Evolutionary conservation across 768 basidiomycete species (phyloP), one percentile per base, ranked within the genome.

Genomic region (Tephrocybe sp.): DNA sequence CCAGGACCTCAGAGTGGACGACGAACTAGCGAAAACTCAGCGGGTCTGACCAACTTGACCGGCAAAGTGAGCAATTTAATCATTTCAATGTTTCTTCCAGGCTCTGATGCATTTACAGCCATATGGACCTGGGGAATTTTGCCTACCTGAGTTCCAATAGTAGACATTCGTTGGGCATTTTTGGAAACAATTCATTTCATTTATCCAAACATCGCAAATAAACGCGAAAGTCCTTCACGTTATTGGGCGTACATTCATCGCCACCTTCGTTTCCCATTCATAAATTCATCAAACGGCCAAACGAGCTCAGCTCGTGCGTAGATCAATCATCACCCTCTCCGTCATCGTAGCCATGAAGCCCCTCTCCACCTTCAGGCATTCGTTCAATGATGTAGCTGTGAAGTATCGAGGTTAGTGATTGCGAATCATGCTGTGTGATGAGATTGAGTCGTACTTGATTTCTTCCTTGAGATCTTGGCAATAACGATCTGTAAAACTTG

Each of bases 1-100:
- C 82, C 93, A n/a, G 97, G 96, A 15, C 96, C 96, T 42, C 96
- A 97, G 65, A 87, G 85, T 52, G 84, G 88, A 26, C 80, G 95
- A 52, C 77, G 78, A 39, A 95, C 93, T 0, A 92, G 88, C 55
- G 95, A 98, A 73, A 97, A 97, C 72, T 91, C 93, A 10, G 92
- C 90, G 12, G 93, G 92, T 34, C 73, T 96, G 52, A 97, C 95
- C 21, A 73, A 89, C 33, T 75, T 94, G 28, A 79, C 84, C 17
- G 75, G 77, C 41, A 88, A 92, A 80, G 92, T 89, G 53, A 37
- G 73, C 58, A 11, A 5, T 41, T 9, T 45, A 40, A n/a, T 46
- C 6, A n/a, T 21, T 28, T 11, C 1, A 49, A 32, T 20, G 32
- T 17, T 25, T 33, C n/a, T 25, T 36, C 32, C 25, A n/a, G 17